Base-by-base conservation (phyloP, 352 stramenopile genomes). In the Aphanomyces invadans region DNA sequence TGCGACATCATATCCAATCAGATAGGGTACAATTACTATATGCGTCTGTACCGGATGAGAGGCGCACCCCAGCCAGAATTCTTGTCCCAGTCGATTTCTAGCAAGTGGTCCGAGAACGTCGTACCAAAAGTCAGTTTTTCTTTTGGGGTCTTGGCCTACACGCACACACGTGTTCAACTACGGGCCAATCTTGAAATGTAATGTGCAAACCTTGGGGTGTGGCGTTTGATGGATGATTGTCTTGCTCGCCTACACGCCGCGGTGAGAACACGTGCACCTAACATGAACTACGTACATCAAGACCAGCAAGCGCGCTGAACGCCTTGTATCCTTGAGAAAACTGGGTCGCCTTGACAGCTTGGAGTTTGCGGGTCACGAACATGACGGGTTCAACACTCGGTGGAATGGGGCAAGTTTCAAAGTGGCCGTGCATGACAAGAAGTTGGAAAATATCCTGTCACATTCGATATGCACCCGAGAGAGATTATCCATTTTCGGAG, bases 81-180 rank as follows among this genome's bases (percentile, higher is more conserved):
- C 68, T 83, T 70, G 51, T 88, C 79, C 83, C 89, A 98, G 73
- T 97, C 87, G 31, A 97, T 80, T 66, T 95, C 87, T n/a, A 99
- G 77, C 95, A 99, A 98, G 79, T 98, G 95, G 75, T 98, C 92
- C 23, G 90, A 91, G 76, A 99, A 97, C 5, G 86, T 95, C 62
- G 89, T 96, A 61, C 96, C 96, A 74, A 98, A 99, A 62, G 77
- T 86, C 19, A 97, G 86, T 70, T 95, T 68, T 63, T 94, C 86
- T 66, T 95, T 95, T 36, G 86, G 75, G 23, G 87, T 25, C 68
- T 95, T 94, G 4, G 72, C 11, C 73, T 89, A 73, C 49, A 21
- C 2, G 45, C 33, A 1, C n/a, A n/a, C n/a, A n/a, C n/a, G n/a
- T n/a, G n/a, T n/a, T n/a, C n/a, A n/a, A n/a, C n/a, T n/a, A n/a